Evolutionary conservation across 257 asterid species (phyloP).

Genomic region (Verbascum thapsus): DNA sequence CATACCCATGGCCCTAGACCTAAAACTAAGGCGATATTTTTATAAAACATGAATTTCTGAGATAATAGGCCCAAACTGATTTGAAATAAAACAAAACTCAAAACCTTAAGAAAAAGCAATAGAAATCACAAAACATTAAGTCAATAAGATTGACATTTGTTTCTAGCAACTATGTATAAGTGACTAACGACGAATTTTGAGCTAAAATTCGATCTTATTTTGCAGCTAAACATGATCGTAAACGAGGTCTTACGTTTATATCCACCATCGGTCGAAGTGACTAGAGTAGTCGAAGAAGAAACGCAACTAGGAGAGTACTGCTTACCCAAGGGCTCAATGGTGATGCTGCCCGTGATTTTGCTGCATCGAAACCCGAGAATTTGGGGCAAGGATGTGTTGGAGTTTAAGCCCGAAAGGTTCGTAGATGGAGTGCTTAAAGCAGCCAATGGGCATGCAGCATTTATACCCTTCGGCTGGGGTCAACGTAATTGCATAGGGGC

Average conservation of each 20-base stretch:
- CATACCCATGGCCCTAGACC: too few relatives aligned
- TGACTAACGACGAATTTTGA: too few relatives aligned
- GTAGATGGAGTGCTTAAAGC: slow-evolving; percentile 41
- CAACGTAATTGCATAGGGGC: slow-evolving; percentile 37
- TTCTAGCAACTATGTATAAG: not conserved
- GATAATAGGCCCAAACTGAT: too few relatives aligned
- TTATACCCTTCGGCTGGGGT: slow-evolving; percentile 45
- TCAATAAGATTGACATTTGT: too few relatives aligned
- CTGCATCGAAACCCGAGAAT: slow-evolving; percentile 32
- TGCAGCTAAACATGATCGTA: slow-evolving; percentile 36
- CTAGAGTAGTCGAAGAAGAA: slow-evolving; percentile 33
- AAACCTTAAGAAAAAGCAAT: too few relatives aligned
- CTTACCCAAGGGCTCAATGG: slow-evolving; percentile 36
- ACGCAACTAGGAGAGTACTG: slow-evolving; percentile 28
- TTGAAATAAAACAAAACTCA: too few relatives aligned
- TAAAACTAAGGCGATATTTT: too few relatives aligned
- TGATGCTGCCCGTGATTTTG: slow-evolving; percentile 31
- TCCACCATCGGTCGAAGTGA: slow-evolving; percentile 32
- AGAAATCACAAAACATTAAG: too few relatives aligned
- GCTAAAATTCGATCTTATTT: not conserved
- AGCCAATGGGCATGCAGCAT: slow-evolving; percentile 36
- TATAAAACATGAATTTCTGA: too few relatives aligned
- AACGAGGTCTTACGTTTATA: slow-evolving; percentile 40
- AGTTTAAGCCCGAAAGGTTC: slow-evolving; percentile 40
- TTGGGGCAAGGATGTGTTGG: slow-evolving; percentile 41